Evolutionary conservation across 2,329 filamentous ascomycete species (phyloP), one percentile per base, ranked within the genome.

Genomic region (Furcasterigmium furcatum): DNA sequence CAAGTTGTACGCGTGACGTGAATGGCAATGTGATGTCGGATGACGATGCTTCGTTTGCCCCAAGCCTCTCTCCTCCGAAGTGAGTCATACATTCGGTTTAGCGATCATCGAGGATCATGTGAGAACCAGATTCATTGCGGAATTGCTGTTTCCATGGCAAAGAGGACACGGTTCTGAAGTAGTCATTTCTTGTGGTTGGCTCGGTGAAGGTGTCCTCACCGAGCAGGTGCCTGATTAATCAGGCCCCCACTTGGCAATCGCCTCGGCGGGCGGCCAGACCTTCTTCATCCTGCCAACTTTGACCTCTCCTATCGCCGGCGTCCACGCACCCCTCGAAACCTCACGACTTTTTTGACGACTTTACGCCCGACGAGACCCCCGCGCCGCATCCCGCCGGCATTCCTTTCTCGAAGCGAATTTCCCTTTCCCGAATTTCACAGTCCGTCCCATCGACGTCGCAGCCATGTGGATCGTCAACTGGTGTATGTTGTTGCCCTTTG

Each of bases 381-480:
- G n/a, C 34, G 34, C 34, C 16, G 34, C 34, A 36, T 27, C 24
- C 12, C 12, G 24, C 24, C 24, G 24, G 24, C 12, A 7, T 27
- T 27, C 24, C 24, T 27, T 27, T 7, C 7, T 27, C 24, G 24
- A 27, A 27, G 24, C 45, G 44, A 46, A 48, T 48, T 52, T 45
- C 34, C 55, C 52, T 51, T 47, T 51, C 57, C 44, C 45, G 52
- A 50, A 46, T 50, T 50, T 52, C 48, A 50, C 51, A 48, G 49
- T 50, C 47, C 47, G 44, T 18, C 19, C 34, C 34, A 10, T 5
- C 34, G 9, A 22, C 36, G 10, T 21, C 22, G 56, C 71, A 77
- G 34, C 63, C 54, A 95, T 96, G 91, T 95, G 89, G 89, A 87
- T 96, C 68, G 73, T 95, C 66, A 91, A 92, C 81, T 96, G 91